Conservation (phyloP, 225 moss, liverwort and hornwort genomes). For the Takakia lepidozioides region DNA sequence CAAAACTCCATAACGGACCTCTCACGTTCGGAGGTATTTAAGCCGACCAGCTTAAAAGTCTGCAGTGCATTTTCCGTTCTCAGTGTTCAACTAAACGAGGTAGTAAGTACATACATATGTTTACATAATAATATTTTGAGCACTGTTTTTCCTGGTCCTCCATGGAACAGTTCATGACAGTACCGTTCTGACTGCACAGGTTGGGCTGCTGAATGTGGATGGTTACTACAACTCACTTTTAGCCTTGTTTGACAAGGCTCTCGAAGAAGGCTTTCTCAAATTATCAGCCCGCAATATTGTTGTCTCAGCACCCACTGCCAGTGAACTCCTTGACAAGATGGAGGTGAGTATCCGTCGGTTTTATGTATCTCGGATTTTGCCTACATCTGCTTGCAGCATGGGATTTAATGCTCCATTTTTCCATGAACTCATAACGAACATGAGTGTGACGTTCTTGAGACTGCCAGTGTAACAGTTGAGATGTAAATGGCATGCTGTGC, state of each 20-base stretch:
- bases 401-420: too few species aligned
- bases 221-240: constrained; percentile 77
- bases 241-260: constrained; percentile 74
- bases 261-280: constrained; percentile 82
- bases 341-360: constrained; percentile 37
- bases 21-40: too few species aligned
- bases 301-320: constrained; percentile 76
- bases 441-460: too few species aligned
- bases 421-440: too few species aligned
- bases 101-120: not conserved
- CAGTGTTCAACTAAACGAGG: not conserved
- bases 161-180: too few species aligned
- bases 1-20: not conserved
- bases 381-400: too few species aligned
- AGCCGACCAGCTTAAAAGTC: too few species aligned
- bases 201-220: constrained; percentile 84
- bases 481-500: too few species aligned
- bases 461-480: too few species aligned
- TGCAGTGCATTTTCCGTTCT: not conserved
- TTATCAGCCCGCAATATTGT: constrained; percentile 63
- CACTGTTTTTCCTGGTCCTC: too few species aligned
- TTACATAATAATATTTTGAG: not conserved
- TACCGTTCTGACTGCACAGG: too few species aligned
- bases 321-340: constrained; percentile 78
- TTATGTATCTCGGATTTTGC: too few species aligned